These are phyloP conservation scores for Solanum megistacrolobum DNA, from an alignment of 257 asterid genomes.

Conservation along the genomic window DNA sequence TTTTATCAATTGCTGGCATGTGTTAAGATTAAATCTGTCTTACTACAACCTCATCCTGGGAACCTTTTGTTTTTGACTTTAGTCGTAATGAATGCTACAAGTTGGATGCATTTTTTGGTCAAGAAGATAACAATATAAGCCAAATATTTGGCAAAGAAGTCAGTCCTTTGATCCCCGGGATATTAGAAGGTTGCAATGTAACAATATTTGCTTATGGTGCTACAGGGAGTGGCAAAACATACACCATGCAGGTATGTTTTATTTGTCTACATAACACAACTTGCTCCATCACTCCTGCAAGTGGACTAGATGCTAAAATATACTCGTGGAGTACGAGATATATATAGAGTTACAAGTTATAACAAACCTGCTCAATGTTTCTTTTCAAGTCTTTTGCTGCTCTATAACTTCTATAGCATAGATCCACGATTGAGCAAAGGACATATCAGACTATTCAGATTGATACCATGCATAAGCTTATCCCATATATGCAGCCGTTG, in stretches of 20 bases:
- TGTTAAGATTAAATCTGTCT: neutral
- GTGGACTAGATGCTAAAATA: neutral
- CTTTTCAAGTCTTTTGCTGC: neutral
- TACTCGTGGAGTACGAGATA: neutral
- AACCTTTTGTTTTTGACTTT: neutral
- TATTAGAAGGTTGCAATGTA: conserved; percentile 63
- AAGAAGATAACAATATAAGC: conserved; percentile 47
- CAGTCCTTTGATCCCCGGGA: conserved; percentile 61
- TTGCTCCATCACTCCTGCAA: neutral
- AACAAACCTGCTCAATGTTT: neutral
- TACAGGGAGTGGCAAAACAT: conserved; percentile 94
- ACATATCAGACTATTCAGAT: neutral
- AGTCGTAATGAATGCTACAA: conserved; percentile 84
- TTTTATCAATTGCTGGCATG: neutral
- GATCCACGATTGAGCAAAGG: neutral
- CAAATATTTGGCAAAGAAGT: conserved; percentile 66
- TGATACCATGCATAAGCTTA: neutral
- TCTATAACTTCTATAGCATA: neutral
- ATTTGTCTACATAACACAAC: neutral
- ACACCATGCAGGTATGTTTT: conserved; percentile 77
- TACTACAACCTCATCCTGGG: neutral
- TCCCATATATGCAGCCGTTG: neutral
- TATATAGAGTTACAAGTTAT: neutral
- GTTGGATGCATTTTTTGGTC: conserved; percentile 61
- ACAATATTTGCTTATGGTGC: conserved; percentile 95